These are phyloP conservation scores for Kwoniella pini DNA, from an alignment of 768 basidiomycete species.

Conservation along the genomic window DNA sequence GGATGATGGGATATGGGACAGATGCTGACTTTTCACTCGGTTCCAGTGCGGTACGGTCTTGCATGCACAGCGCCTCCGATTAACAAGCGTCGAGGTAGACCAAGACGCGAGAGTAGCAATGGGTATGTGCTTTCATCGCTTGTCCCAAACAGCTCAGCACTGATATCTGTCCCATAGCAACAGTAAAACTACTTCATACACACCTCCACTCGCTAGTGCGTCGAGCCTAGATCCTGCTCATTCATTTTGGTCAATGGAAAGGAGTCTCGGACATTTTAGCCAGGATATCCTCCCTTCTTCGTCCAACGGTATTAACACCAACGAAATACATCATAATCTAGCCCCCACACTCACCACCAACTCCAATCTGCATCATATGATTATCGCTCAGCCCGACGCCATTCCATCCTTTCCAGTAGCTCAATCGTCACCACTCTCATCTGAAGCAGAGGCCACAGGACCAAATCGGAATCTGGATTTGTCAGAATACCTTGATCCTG, in stretches of 20 bases:
- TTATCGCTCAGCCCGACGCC: too few species aligned
- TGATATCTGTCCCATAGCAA: neutral
- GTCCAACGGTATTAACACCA: neutral
- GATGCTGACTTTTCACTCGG: neutral
- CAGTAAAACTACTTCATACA: neutral
- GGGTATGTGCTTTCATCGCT: neutral
- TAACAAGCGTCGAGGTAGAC: constrained; percentile 20
- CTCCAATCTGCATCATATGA: neutral
- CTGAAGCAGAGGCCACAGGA: constrained; percentile 4
- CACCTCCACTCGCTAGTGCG: neutral
- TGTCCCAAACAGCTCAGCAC: neutral
- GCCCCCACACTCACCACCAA: neutral
- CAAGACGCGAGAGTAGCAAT: constrained; percentile 3
- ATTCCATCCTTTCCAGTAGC: neutral
- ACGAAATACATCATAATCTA: neutral
- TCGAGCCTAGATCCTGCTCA: neutral
- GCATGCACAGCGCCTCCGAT: constrained; percentile 20
- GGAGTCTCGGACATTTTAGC: too few species aligned
- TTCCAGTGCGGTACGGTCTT: constrained; percentile 16
- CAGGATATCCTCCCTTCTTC: too few species aligned
- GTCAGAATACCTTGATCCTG: constrained; percentile 35
- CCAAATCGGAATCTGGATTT: constrained; percentile 22
- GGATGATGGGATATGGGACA: too few species aligned
- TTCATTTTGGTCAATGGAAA: too few species aligned
- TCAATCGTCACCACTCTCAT: constrained; percentile 3